Percentiles rank a stretch among this genome's conserved stretches.
These are phyloP conservation scores for Astrothelium subdiscretum DNA, from an alignment of 495 filamentous ascomycete genomes.

Conservation along the genomic window DNA sequence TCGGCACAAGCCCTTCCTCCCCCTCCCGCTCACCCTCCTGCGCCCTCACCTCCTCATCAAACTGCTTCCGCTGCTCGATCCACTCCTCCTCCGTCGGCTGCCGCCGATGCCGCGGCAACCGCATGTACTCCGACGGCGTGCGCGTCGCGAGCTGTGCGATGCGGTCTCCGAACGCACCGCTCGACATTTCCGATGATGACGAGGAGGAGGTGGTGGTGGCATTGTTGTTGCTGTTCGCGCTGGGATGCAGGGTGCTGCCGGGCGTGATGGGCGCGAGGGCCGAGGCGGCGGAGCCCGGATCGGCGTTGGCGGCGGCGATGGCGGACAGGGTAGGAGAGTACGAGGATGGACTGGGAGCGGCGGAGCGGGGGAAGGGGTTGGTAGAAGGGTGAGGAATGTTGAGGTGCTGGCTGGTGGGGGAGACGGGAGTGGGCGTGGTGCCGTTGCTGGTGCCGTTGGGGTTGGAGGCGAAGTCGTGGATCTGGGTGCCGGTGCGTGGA, in stretches of 20 bases:
- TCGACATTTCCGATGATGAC: not conserved
- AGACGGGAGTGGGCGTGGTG: too few relatives aligned
- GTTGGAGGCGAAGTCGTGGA: not conserved
- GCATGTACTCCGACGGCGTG: not conserved
- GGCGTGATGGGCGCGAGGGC: not conserved
- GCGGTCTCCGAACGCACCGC: not conserved
- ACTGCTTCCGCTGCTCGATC: not conserved
- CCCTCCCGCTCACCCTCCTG: not conserved
- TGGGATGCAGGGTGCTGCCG: not conserved
- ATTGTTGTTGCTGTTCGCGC: not conserved
- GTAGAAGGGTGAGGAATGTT: not conserved
- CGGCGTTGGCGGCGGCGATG: not conserved
- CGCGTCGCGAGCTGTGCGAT: not conserved
- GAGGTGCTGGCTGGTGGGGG: not conserved
- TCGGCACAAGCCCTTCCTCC: not conserved
- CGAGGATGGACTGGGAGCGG: not conserved
- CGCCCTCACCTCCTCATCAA: not conserved
- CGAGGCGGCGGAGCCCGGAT: not conserved
- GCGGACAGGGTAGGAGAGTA: not conserved
- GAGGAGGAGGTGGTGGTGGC: not conserved
- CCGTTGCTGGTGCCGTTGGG: not conserved
- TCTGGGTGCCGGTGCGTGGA: not conserved
- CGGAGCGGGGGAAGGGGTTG: not conserved
- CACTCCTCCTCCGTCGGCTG: not conserved
- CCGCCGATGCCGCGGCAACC: not conserved